Evolutionary conservation across 106 monocot species (phyloP).

Genomic region (Dioscorea dumetorum): DNA sequence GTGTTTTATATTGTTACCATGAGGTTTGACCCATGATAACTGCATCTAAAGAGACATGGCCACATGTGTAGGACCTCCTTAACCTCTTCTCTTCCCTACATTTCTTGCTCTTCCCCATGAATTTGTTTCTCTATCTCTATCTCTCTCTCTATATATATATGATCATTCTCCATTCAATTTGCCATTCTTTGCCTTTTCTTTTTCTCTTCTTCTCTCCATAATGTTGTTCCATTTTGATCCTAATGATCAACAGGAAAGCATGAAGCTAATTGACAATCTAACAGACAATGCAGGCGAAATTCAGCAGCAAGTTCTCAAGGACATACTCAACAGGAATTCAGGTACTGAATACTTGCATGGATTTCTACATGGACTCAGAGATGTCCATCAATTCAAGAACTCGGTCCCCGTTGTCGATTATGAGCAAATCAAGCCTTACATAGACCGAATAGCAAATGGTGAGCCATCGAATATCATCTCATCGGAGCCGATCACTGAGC

Average conservation of each 20-base stretch:
- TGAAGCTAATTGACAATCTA: constrained; percentile 49
- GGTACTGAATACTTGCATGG: constrained; percentile 51
- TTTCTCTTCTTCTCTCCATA: not conserved
- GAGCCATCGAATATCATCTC: constrained; percentile 48
- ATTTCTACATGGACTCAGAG: constrained; percentile 25
- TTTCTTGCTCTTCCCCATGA: constrained; percentile 40
- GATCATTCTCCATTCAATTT: not conserved
- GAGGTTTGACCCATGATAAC: constrained; percentile 44
- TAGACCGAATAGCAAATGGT: constrained; percentile 64
- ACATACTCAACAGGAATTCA: constrained; percentile 40
- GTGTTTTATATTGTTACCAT: not conserved
- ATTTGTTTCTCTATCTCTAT: constrained; percentile 19
- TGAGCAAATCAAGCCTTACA: constrained; percentile 59
- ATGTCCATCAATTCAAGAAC: constrained; percentile 34
- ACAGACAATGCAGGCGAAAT: constrained; percentile 38
- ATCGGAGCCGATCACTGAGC: constrained; percentile 57
- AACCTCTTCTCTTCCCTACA: constrained; percentile 33
- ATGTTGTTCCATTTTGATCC: constrained; percentile 53
- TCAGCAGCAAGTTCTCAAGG: constrained; percentile 42
- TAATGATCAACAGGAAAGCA: constrained; percentile 37
- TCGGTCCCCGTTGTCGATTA: constrained; percentile 61
- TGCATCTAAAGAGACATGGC: constrained; percentile 57
- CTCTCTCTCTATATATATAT: constrained; percentile 23
- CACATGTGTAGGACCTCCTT: constrained; percentile 75
- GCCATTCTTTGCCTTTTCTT: not conserved